Conservation (phyloP, 805 yeast species). For the Candida arabinofermentans region DNA sequence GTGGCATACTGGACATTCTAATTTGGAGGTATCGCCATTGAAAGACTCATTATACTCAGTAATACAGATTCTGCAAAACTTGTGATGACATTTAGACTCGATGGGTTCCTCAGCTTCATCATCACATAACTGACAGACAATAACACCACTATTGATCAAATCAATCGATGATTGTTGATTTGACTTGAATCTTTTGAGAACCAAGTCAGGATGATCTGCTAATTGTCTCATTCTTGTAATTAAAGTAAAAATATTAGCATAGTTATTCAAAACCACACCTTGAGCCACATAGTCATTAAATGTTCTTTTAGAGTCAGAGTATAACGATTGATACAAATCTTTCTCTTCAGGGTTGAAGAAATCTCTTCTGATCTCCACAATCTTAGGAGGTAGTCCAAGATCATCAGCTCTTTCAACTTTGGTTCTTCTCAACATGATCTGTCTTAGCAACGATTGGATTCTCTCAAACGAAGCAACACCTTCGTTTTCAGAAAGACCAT, state of each 20-base stretch:
- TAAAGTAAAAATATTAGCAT: slow-evolving; percentile 93
- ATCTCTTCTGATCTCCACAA: slow-evolving; percentile 84
- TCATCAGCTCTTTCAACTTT: slow-evolving; percentile 97
- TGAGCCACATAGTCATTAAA: slow-evolving; percentile 92
- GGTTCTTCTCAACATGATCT: slow-evolving; percentile 90
- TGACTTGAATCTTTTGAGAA: slow-evolving; percentile 61
- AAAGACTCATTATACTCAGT: slow-evolving; percentile 84
- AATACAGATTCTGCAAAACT: slow-evolving; percentile 89
- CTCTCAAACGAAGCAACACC: slow-evolving; percentile 76
- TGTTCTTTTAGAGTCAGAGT: slow-evolving; percentile 80
- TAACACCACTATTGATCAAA: slow-evolving; percentile 40
- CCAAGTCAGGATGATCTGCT: slow-evolving; percentile 98
- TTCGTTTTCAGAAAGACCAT: slow-evolving; percentile 68
- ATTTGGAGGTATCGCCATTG: slow-evolving; percentile 50
- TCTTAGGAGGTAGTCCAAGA: slow-evolving; percentile 93
- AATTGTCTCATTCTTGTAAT: slow-evolving; percentile 97
- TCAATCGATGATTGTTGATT: slow-evolving; percentile 25
- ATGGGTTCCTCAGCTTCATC: slow-evolving; percentile 99
- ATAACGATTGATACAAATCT: slow-evolving; percentile 83
- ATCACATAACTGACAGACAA: slow-evolving; percentile 90
- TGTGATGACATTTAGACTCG: slow-evolving; percentile 89
- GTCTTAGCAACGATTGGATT: slow-evolving; percentile 67
- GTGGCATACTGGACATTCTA: slow-evolving; percentile 95
- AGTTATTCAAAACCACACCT: slow-evolving; percentile 94
- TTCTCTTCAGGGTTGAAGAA: slow-evolving; percentile 92